These are phyloP conservation scores for Somion occarium DNA, from an alignment of 1,284 basidiomycete genomes.

Conservation along the genomic window DNA sequence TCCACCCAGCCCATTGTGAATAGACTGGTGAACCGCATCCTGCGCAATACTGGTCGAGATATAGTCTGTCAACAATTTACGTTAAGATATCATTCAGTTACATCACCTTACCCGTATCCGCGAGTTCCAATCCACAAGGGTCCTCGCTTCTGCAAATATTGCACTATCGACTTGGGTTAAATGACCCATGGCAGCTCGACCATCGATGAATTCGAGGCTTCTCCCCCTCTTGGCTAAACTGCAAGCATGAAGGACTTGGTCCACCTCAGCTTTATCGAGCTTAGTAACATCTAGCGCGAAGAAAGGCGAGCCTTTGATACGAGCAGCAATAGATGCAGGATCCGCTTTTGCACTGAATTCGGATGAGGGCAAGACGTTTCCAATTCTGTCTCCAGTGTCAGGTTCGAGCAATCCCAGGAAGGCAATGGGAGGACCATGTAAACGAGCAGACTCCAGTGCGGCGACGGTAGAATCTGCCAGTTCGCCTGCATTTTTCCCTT, in stretches of 20 bases:
- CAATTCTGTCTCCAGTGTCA: conserved; percentile 25
- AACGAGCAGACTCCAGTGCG: conserved; percentile 60
- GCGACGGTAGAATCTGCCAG: conserved; percentile 36
- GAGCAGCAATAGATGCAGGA: conserved; percentile 40
- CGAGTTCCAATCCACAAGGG: conserved; percentile 86
- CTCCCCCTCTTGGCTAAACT: conserved; percentile 33
- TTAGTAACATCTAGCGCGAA: conserved; percentile 75
- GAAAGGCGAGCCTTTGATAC: conserved; percentile 70
- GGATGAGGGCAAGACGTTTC: conserved; percentile 52
- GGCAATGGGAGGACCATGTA: conserved; percentile 56
- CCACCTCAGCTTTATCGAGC: conserved; percentile 40
- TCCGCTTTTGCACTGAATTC: conserved; percentile 45
- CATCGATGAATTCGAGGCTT: conserved; percentile 61
- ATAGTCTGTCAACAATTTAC: conserved; percentile 5
- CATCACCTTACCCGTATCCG: conserved; percentile 62
- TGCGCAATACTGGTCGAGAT: conserved; percentile 74
- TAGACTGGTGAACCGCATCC: conserved; percentile 82
- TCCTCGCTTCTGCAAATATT: conserved; percentile 73
- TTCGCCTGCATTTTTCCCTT: conserved; percentile 51
- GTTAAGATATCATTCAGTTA: not conserved
- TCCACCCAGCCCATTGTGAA: conserved; percentile 96
- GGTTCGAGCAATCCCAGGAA: conserved; percentile 81
- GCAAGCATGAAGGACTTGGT: conserved; percentile 39
- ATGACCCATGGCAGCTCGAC: conserved; percentile 54
- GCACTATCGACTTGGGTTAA: conserved; percentile 61